Conservation (phyloP, 352 stramenopile genomes). For the Phytophthora kernoviae region DNA sequence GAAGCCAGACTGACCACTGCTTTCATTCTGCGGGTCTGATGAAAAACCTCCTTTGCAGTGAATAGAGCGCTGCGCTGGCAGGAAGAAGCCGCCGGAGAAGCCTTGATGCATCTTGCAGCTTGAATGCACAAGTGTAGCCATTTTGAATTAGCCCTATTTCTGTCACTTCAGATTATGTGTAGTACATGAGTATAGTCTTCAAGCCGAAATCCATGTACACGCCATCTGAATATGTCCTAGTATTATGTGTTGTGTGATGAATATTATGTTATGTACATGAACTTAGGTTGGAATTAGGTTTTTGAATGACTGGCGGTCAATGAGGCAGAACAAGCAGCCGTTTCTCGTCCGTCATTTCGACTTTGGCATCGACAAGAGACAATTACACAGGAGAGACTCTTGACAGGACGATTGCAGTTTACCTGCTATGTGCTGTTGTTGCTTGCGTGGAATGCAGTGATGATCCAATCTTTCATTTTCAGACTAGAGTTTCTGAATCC, state of each 20-base stretch:
- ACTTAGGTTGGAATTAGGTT: background rate
- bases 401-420: background rate
- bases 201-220: too few species aligned
- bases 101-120: slow-evolving; percentile 17
- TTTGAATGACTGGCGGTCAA: background rate
- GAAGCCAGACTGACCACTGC: background rate
- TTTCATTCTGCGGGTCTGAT: slow-evolving; percentile 12
- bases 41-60: slow-evolving; percentile 59
- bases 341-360: slow-evolving; percentile 10
- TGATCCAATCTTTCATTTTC: slow-evolving; percentile 84
- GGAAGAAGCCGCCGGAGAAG: slow-evolving; percentile 60
- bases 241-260: too few species aligned
- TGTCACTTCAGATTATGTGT: background rate
- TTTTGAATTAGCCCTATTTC: background rate
- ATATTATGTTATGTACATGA: too few species aligned
- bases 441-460: slow-evolving; percentile 62
- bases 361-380: slow-evolving; percentile 4
- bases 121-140: background rate
- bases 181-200: background rate
- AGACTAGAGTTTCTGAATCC: slow-evolving; percentile 93
- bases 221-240: too few species aligned
- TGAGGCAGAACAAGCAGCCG: background rate
- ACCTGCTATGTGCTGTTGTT: background rate
- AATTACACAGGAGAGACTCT: too few species aligned
- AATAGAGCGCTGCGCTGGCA: slow-evolving; percentile 56